Conservation (phyloP, 257 asterid species). For the Euphrasia confusa region DNA sequence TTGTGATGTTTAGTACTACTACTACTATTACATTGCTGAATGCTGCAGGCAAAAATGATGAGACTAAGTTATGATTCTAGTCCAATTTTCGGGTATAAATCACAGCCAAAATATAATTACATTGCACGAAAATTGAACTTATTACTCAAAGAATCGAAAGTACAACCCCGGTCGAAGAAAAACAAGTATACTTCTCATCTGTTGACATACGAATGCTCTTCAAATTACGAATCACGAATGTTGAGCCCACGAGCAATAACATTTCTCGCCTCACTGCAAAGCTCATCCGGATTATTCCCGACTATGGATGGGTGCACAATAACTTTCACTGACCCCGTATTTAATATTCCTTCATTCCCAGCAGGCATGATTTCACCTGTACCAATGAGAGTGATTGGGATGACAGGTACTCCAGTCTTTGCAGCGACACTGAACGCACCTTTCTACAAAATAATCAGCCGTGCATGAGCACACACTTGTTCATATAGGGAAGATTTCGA, state of each 20-base stretch:
- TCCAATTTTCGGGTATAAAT: background rate
- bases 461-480: background rate
- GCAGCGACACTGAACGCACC: slow-evolving; percentile 92
- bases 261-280: slow-evolving; percentile 66
- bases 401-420: slow-evolving; percentile 77
- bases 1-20: too few relatives aligned
- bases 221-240: slow-evolving; percentile 13
- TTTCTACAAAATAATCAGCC: slow-evolving; percentile 50
- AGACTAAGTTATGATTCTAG: background rate
- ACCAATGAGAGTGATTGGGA: slow-evolving; percentile 81
- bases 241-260: slow-evolving; percentile 55
- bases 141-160: background rate
- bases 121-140: background rate
- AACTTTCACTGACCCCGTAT: slow-evolving; percentile 70
- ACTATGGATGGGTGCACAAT: slow-evolving; percentile 58
- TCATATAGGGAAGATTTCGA: too few relatives aligned
- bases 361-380: slow-evolving; percentile 92
- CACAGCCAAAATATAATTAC: background rate
- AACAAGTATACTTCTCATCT: slow-evolving; percentile 24
- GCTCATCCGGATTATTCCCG: slow-evolving; percentile 52
- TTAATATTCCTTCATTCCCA: slow-evolving; percentile 67
- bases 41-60: background rate
- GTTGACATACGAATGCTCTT: slow-evolving; percentile 19
- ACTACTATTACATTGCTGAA: background rate
- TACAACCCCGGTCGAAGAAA: background rate